Conservation (phyloP, 305 asterid genomes). For the Solanum hybrid region DNA sequence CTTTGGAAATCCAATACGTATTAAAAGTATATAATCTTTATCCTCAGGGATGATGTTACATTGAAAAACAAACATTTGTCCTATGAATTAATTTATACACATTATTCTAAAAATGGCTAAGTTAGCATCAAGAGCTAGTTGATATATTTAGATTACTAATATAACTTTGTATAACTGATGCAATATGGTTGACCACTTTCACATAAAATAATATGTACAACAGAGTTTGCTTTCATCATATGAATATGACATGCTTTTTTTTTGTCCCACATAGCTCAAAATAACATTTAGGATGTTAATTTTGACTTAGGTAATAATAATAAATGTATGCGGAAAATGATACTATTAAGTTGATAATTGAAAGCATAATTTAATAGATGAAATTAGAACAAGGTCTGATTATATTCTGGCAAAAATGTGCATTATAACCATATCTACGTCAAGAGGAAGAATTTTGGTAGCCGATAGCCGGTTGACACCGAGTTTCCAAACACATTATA, state of each 20-base stretch:
- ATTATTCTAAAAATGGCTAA: not conserved
- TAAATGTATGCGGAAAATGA: not conserved
- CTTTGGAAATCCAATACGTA: not conserved
- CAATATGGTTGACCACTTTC: not conserved
- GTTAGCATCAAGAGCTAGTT: not conserved
- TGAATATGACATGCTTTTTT: not conserved
- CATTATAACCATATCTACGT: not conserved
- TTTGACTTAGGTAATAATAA: not conserved
- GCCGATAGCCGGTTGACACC: too few relatives aligned
- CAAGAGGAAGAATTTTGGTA: not conserved
- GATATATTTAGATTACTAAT: not conserved
- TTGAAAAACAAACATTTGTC: not conserved
- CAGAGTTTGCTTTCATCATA: not conserved
- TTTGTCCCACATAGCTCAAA: not conserved
- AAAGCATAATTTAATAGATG: not conserved
- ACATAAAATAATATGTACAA: not conserved
- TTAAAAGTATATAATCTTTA: not conserved
- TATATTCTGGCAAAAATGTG: not conserved
- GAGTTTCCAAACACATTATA: not conserved
- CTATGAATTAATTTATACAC: not conserved
- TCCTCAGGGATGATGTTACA: not conserved
- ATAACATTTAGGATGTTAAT: not conserved
- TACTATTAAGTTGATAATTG: not conserved
- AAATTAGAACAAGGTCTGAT: not conserved
- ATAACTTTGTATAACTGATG: not conserved